Evolutionary conservation across 495 filamentous ascomycete species (phyloP), one percentile per base, ranked within the genome.

Genomic region (Podospora appendiculata): DNA sequence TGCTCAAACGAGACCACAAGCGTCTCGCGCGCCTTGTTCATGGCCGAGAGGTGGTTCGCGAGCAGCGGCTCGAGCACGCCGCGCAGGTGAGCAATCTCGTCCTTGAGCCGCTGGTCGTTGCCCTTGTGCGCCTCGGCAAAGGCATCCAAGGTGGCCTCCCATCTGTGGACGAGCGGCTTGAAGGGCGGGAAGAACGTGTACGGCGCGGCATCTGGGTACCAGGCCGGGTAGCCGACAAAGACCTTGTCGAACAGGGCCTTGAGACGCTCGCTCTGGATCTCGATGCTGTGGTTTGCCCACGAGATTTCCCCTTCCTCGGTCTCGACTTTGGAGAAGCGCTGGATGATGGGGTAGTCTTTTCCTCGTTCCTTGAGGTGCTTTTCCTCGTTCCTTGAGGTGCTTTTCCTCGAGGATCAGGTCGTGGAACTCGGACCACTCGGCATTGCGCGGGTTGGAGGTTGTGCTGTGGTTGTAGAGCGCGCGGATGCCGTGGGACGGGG

Each of bases 131-230:
- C 39, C 18, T 79, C 71, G 40, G 14, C 14, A 13, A 25, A 47
- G 25, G 53, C 54, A n/a, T 55, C 6, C n/a, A 67, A 46, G 19
- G 84, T 65, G 2, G 63, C 57, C 0, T 74, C 60, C 80, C 81
- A 85, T 13, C 82, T 73, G 58, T 84, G 78, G 19, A 84, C 72
- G 8, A 85, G 66, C 1, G 80, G 76, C 56, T 71, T 67, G 58
- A 82, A 84, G 2, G 76, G 75, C 2, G 64, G 62, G 4, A 41
- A 54, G 56, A 84, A 80, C n/a, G 77, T 75, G n/a, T 81, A 66
- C 1, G 71, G 70, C 46, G 77, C 62, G 13, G 82, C 55, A 6
- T 64, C 71, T 12, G 75, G 65, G 0, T 80, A 77, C 14, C 83
- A 63, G 5, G 74, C 74, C 9, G 76, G 79, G 52, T 83, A 85